A percentile compares a stretch with the other conserved stretches of the same genome.
Evolutionary conservation across 371 early-diverging fungal genomes (phyloP).

Genomic region (Dentiscutata heterogama): DNA sequence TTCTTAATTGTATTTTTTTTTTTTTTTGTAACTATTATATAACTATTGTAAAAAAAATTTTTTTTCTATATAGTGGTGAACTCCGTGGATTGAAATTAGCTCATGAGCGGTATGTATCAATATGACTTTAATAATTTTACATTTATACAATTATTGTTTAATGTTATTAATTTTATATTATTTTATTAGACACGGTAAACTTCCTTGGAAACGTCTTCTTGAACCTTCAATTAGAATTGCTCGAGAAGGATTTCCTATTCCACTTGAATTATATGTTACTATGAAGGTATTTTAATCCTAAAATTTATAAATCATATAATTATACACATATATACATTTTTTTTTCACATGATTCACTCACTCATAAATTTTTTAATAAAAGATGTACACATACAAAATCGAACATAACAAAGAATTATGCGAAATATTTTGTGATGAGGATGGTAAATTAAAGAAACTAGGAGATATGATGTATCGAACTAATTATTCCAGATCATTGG

Average conservation of each 20-base stretch:
- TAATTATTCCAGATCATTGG: slow-evolving; percentile 84
- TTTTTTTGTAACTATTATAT: too few species aligned
- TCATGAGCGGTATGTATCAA: slow-evolving; percentile 20
- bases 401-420: slow-evolving; percentile 55
- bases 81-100: slow-evolving; percentile 44
- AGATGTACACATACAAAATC: slow-evolving; percentile 54
- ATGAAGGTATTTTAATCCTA: slow-evolving; percentile 54
- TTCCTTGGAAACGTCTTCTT: slow-evolving; percentile 91
- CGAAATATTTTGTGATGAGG: slow-evolving; percentile 70
- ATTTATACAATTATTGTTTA: too few species aligned
- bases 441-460: slow-evolving; percentile 67
- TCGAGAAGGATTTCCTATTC: slow-evolving; percentile 82
- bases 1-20: too few species aligned
- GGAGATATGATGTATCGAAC: slow-evolving; percentile 83
- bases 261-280: slow-evolving; percentile 65
- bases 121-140: not conserved
- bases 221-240: slow-evolving; percentile 84
- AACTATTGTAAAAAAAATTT: too few species aligned
- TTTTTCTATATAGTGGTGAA: slow-evolving; percentile 35
- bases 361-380: not conserved
- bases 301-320: slow-evolving; percentile 28
- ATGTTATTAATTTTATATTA: too few species aligned
- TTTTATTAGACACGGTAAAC: slow-evolving; percentile 71
- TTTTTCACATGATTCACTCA: not conserved
- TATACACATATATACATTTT: not conserved